phyloP scores from a whole-genome alignment of 176 grass and related monocot genomes.

The Phoenix roebelenii region DNA sequence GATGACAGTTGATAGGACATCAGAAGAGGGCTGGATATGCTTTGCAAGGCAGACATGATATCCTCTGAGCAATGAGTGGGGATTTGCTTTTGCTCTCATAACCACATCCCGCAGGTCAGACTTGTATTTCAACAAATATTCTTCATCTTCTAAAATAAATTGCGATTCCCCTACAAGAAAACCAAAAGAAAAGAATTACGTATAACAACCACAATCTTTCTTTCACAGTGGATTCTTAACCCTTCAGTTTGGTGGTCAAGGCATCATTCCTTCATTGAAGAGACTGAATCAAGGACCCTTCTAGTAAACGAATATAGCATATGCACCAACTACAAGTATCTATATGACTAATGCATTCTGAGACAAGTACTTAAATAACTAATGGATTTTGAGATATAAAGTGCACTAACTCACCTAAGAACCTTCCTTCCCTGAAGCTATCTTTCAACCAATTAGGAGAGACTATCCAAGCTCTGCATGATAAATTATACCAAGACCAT shows the following conservation, averaged over 20 bases:
- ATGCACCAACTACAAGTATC: too few relatives aligned
- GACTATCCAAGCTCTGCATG: conserved; percentile 73
- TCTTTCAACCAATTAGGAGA: conserved; percentile 76
- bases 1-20: conserved; percentile 44
- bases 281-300: too few relatives aligned
- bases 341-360: too few relatives aligned
- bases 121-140: conserved; percentile 68
- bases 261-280: too few relatives aligned
- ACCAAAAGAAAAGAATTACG: not conserved
- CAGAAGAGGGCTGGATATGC: conserved; percentile 49
- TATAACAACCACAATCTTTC: too few relatives aligned
- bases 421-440: conserved; percentile 60
- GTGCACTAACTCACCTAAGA: conserved; percentile 51
- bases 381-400: too few relatives aligned
- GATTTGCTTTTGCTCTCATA: conserved; percentile 57
- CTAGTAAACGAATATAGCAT: too few relatives aligned
- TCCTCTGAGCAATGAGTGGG: conserved; percentile 44
- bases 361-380: too few relatives aligned
- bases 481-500: conserved; percentile 11
- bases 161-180: conserved; percentile 29
- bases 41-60: conserved; percentile 62
- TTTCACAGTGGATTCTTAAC: too few relatives aligned
- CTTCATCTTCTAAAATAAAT: conserved; percentile 66
- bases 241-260: too few relatives aligned
- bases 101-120: conserved; percentile 46